Conservation (phyloP, 805 yeast species). For the Nakazawaea holstii region DNA sequence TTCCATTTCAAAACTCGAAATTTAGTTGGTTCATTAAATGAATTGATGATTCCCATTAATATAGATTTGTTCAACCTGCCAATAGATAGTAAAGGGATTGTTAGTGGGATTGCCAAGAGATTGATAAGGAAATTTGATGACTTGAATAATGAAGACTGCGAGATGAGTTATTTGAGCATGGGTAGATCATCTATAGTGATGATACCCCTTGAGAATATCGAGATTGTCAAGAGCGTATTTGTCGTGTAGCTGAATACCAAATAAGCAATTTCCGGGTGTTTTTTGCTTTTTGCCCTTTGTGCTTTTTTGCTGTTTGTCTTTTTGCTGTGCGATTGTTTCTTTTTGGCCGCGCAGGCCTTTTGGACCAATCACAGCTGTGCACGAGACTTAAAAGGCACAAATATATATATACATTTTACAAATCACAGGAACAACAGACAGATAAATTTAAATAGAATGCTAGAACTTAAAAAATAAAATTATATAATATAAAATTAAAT, state of each 20-base stretch:
- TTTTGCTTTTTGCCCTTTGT: no score
- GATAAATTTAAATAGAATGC: no score
- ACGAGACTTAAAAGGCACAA: no score
- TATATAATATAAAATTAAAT: no score
- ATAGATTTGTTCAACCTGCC: conserved; percentile 52
- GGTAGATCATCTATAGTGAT: conserved; percentile 56
- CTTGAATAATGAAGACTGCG: conserved; percentile 26
- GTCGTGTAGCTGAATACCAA: neutral
- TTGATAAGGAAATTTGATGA: conserved; percentile 27
- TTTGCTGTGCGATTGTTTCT: no score
- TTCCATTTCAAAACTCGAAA: conserved; percentile 35
- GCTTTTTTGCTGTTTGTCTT: no score
- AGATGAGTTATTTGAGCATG: conserved; percentile 56
- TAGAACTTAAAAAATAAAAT: no score
- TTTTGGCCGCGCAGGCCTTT: no score
- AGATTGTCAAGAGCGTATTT: conserved; percentile 21
- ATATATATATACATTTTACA: no score
- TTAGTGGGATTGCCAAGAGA: conserved; percentile 55
- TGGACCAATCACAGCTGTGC: no score
- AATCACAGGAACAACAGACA: no score
- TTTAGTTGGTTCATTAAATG: conserved; percentile 53
- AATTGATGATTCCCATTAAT: conserved; percentile 49
- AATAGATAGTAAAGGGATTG: conserved; percentile 58
- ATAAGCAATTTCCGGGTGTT: no score
- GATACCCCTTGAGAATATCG: conserved; percentile 47